Base-by-base conservation (phyloP, 179 eudicot genomes). In the Silene coronaria region DNA sequence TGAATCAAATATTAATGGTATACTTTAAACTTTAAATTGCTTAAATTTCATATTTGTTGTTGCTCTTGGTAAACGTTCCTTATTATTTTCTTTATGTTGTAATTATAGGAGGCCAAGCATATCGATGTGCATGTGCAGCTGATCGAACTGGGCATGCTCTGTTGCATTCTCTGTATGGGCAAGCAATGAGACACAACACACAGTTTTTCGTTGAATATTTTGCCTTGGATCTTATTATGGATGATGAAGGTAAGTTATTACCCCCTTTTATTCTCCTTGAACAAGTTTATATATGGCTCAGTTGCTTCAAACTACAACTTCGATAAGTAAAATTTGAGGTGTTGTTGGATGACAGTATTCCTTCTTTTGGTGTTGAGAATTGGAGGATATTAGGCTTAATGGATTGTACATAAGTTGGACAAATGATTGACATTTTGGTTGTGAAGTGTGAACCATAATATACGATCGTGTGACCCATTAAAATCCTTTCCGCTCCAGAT, bases 81-180 rank as follows among this genome's bases (percentile, higher is more conserved):
- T 55, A 10, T 76, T 76, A 27, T 82, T 34, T 70, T 5, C 30
- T 51, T 70, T 73, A 48, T 67, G n/a, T 61, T 77, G 76, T 65
- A 51, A 53, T 71, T 76, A 42, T 71, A 96, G 99, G 99, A 70
- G 99, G 97, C 66, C 99, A 96, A 88, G 99, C 99, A 60, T 96
- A 96, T 82, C 98, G 99, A 5, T 96, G 99, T 81, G 99, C 99
- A 57, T 96, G 99, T 90, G 98, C 99, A 71, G 99, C 99, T 85
- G 99, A 96, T 84, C 88, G 98, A 75, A 96, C 99, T 71, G 98
- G 99, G 42, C 99, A 96, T 84, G 99, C 99, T 79, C 80, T 96
- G 64, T 93, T 68, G 57, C 72, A 68, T 23, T 11, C 72, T 68
- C 19, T 68, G 32, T 68, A 68, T 68, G 72, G 72, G 57, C 72